Base-by-base conservation (phyloP, 2,329 filamentous ascomycete species). In the Leptographium flavum region DNA sequence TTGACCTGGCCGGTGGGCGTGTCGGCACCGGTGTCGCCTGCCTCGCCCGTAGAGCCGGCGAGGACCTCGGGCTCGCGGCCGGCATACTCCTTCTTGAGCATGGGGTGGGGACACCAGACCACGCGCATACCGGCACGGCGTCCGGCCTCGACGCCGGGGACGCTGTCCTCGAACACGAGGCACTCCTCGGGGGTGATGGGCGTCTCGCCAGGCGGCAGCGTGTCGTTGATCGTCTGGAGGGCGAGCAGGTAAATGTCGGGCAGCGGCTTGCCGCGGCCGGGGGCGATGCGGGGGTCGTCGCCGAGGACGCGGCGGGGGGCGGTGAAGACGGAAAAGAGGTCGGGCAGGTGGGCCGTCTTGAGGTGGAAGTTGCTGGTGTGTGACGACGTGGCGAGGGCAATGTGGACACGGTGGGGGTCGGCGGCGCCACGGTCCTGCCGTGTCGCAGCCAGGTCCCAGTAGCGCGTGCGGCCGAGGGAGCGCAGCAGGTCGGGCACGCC, bases 171-270 rank as follows among this genome's bases (percentile, higher is more conserved):
- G 56, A 98, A 96, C 0, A 96, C 92, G 15, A 98, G 70, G 59
- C 92, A 96, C 63, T 96, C 90, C 53, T 84, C 83, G 0, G 87
- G 87, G 45, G 59, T 69, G 50, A 98, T 81, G 48, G 74, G 66
- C 52, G 71, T 66, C 43, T 82, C 79, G 33, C 76, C 77, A 4
- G 70, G 64, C 0, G 69, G 66, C 7, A 93, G 68, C 15, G 77
- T 76, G 37, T 76, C 74, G 63, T 98, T 98, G 60, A 98, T 81
- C 4, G 80, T 84, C 62, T 83, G 70, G 45, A 98, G 68, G 0
- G 92, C 90, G 1, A 96, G 69, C 9, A 93, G 66, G 63, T 94
- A 96, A 54, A 98, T 98, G 63, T 98, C 90, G 0, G 90, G 92
- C 28, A 90, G 73, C 0, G 92, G 92, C 64, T 98, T 98, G 13